Conservation (phyloP, 2,329 filamentous ascomycete genomes). For the Penicillium occitanis region DNA sequence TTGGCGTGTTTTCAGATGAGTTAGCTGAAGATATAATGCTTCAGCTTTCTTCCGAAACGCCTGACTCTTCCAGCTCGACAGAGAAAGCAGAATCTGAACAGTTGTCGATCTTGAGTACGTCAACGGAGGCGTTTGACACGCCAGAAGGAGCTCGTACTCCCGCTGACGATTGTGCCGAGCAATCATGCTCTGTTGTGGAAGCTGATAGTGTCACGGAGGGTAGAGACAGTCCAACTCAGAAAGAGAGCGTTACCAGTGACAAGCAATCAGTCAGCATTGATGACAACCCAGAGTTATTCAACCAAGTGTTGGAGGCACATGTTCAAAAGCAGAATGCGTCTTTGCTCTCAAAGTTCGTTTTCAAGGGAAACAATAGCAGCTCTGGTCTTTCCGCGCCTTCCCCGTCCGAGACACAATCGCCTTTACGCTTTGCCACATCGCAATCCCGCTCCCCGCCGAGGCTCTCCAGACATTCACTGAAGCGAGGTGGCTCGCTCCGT, state of each 20-base stretch:
- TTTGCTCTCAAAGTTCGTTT: conserved; percentile 39
- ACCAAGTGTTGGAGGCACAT: conserved; percentile 38
- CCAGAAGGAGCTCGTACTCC: conserved; percentile 7
- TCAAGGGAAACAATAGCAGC: conserved; percentile 25
- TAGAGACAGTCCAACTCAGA: background rate
- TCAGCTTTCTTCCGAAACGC: conserved; percentile 41
- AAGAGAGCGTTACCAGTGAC: background rate
- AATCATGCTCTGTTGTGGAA: background rate
- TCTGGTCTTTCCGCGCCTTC: background rate
- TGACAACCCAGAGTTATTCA: conserved; percentile 30
- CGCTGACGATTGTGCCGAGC: conserved; percentile 3
- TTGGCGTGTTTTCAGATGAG: conserved; percentile 56
- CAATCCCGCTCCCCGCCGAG: background rate
- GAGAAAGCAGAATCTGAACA: conserved; percentile 9
- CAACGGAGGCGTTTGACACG: conserved; percentile 6
- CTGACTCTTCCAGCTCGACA: conserved; percentile 10
- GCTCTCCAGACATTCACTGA: conserved; percentile 12
- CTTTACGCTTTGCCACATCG: background rate
- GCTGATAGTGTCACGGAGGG: background rate
- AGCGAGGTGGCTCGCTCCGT: conserved; percentile 21
- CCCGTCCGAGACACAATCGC: background rate
- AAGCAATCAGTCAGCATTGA: conserved; percentile 22
- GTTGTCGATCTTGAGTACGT: background rate
- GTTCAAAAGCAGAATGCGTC: conserved; percentile 38
- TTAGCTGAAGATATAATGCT: conserved; percentile 52